These are phyloP conservation scores for Dalbergia cochinchinensis DNA, from an alignment of 306 rosid genomes.

Conservation along the genomic window DNA sequence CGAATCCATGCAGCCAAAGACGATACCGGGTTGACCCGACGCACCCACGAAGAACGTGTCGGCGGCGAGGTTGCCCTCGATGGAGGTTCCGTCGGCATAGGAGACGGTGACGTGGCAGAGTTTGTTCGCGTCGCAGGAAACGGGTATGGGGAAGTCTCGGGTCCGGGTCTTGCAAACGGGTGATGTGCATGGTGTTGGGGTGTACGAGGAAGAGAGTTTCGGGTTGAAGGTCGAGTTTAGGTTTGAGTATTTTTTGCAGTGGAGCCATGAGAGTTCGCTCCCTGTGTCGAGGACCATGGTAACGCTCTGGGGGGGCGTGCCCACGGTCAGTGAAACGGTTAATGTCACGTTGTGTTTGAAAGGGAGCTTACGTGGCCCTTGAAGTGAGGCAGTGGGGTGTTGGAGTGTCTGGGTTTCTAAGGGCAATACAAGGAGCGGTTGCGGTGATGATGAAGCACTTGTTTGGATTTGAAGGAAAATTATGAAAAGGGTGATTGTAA, in stretches of 20 bases:
- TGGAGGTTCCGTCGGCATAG: slow-evolving; percentile 76
- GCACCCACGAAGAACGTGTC: slow-evolving; percentile 65
- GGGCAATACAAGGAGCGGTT: slow-evolving; percentile 53
- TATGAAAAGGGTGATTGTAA: slow-evolving; percentile 27
- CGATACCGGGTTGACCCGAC: slow-evolving; percentile 55
- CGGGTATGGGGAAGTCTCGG: slow-evolving; percentile 71
- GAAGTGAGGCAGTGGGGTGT: slow-evolving; percentile 24
- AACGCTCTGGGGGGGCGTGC: slow-evolving; percentile 89
- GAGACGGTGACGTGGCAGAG: slow-evolving; percentile 80
- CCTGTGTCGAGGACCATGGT: slow-evolving; percentile 97
- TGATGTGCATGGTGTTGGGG: slow-evolving; percentile 68
- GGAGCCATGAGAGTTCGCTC: slow-evolving; percentile 92
- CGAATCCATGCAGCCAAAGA: slow-evolving; percentile 82
- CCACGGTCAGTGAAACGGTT: slow-evolving; percentile 72
- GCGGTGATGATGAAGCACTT: slow-evolving; percentile 29
- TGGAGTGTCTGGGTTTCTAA: slow-evolving; percentile 60
- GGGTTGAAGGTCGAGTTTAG: slow-evolving; percentile 66
- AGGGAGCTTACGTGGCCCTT: slow-evolving; percentile 54
- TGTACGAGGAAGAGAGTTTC: slow-evolving; percentile 62
- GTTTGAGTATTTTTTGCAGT: slow-evolving; percentile 62
- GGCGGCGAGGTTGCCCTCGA: slow-evolving; percentile 82
- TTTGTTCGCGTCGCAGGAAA: slow-evolving; percentile 66
- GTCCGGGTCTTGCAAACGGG: slow-evolving; percentile 71
- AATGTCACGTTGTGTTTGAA: slow-evolving; percentile 83
- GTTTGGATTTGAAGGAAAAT: slow-evolving; percentile 40